Conservation (phyloP, 371 early-diverging fungal genomes). For the Haplosporangium sp. region DNA sequence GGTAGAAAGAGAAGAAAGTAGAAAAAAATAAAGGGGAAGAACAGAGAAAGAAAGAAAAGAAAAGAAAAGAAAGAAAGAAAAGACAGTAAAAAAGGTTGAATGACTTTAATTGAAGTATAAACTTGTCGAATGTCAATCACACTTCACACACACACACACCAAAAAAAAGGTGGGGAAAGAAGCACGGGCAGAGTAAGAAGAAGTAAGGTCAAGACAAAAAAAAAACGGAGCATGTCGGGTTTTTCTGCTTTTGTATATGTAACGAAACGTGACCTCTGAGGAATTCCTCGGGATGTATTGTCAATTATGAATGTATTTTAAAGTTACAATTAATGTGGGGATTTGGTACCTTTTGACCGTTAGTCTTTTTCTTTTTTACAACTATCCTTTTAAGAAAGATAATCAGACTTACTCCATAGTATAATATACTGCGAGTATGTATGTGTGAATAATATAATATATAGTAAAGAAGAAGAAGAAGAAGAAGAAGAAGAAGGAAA, state of each 20-base stretch:
- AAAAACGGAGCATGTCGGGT: constrained; percentile 10
- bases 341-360: no score
- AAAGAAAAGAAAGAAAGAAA: neutral
- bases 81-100: neutral
- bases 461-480: no score
- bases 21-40: neutral
- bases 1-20: neutral
- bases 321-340: neutral
- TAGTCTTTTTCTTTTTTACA: no score
- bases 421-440: no score
- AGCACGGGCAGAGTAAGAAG: constrained; percentile 2
- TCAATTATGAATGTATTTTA: neutral
- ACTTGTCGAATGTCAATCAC: constrained; percentile 9
- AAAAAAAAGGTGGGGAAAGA: constrained; percentile 16
- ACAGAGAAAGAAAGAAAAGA: neutral
- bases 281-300: neutral
- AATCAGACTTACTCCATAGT: no score
- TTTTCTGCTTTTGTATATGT: neutral
- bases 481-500: no score
- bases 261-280: constrained; percentile 14
- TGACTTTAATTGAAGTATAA: neutral
- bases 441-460: no score
- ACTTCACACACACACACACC: no score
- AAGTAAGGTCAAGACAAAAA: neutral
- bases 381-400: no score